Conservation (phyloP, 768 basidiomycete genomes). For the Auriculariales sp. region DNA sequence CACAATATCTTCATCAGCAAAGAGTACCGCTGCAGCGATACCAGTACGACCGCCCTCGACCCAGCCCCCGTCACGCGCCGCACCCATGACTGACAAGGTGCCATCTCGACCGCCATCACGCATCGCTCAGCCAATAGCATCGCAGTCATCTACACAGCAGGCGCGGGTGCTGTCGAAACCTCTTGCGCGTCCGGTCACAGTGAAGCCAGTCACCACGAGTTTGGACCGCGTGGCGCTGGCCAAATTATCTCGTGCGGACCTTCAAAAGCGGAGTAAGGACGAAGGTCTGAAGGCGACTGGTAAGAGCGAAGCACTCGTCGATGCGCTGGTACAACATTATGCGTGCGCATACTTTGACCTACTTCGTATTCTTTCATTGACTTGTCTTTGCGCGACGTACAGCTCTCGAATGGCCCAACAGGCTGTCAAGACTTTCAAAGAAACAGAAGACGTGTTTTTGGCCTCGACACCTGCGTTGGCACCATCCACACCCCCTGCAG, state of each 20-base stretch:
- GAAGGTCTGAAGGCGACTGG: conserved; percentile 72
- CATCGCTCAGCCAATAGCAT: too few relatives aligned
- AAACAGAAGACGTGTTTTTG: background rate
- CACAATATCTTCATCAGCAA: too few relatives aligned
- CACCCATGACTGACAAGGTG: too few relatives aligned
- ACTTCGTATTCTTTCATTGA: conserved; percentile 13
- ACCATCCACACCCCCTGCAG: background rate
- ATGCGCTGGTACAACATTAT: conserved; percentile 44
- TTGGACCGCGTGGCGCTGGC: conserved; percentile 27
- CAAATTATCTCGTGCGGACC: conserved; percentile 35
- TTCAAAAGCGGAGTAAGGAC: conserved; percentile 46
- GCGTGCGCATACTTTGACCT: conserved; percentile 11
- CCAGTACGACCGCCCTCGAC: too few relatives aligned
- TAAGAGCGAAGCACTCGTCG: conserved; percentile 66
- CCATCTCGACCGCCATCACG: too few relatives aligned
- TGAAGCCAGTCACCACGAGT: too few relatives aligned
- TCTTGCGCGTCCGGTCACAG: too few relatives aligned
- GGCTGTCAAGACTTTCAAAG: conserved; percentile 16
- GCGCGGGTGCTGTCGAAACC: too few relatives aligned
- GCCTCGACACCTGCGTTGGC: background rate
- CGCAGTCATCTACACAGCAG: too few relatives aligned
- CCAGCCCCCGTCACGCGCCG: too few relatives aligned
- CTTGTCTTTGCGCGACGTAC: conserved; percentile 11
- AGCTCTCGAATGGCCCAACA: conserved; percentile 17
- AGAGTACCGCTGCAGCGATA: too few relatives aligned